Base-by-base conservation (phyloP, 2,329 filamentous ascomycete genomes). In the Leptographium radiaticola region DNA sequence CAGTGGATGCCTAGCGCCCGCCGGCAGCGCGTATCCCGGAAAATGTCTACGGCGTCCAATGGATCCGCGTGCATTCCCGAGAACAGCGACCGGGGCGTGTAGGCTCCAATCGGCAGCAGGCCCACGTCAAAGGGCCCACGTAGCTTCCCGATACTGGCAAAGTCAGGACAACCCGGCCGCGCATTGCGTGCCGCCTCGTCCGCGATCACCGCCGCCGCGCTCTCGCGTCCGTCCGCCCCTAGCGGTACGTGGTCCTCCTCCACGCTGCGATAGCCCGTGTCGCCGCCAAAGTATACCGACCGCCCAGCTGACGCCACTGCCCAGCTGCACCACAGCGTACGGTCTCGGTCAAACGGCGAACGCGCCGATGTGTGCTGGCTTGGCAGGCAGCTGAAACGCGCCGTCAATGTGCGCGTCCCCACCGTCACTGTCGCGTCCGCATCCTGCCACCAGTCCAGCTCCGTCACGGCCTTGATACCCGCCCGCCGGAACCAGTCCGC, bases 371-470 rank as follows among this genome's bases (percentile, higher is more conserved):
- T 83, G 68, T 96, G 91, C 68, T 97, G 91, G 64, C 84, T 86
- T 0, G 90, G 91, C 9, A 95, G 75, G 61, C 86, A 94, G 6
- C 81, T 83, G 48, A 97, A 77, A 7, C 75, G 80, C 2, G 87
- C 43, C 4, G 20, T 30, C 12, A 45, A 10, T 7, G n/a, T 30
- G 25, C 61, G 48, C 48, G 57, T 31, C 36, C 59, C 56, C 59
- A 59, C 61, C 53, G 64, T 55, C 31, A 95, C 69, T 0, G 72
- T 80, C n/a, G 95, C 67, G 49, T 91, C 83, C 7, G 81, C 77
- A 58, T 87, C 84, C 61, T 95, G 84, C 91, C 91, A 96, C 91
- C 91, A 96, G 69, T 97, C 91, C 62, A 96, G 68, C 70, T 96
- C 90, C 0, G 88, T 94, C 45, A 91, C 84, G 56, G 89, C 87